These are phyloP conservation scores for Cyberlindnera saturnus DNA, from an alignment of 805 yeast genomes.

Conservation along the genomic window DNA sequence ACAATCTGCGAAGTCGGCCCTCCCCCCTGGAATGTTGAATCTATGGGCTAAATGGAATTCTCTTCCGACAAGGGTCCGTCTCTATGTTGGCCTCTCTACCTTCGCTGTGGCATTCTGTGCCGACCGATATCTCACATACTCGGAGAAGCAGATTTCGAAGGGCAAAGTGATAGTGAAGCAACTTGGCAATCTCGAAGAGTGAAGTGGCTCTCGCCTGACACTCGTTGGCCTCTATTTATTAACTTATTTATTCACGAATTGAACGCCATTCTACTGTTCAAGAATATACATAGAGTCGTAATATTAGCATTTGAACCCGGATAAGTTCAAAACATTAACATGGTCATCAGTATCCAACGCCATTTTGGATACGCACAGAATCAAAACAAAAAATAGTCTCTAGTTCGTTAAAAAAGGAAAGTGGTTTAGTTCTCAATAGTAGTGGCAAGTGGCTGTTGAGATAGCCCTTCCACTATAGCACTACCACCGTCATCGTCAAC, in stretches of 20 bases:
- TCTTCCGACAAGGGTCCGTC: slow-evolving; percentile 20
- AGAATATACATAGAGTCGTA: no score
- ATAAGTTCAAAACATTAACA: not conserved
- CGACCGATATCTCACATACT: slow-evolving; percentile 17
- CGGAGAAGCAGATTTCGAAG: slow-evolving; percentile 12
- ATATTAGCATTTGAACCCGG: no score
- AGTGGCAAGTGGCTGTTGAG: slow-evolving; percentile 9
- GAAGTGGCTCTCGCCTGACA: no score
- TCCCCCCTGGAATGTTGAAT: not conserved
- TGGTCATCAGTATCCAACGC: not conserved
- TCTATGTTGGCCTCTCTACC: slow-evolving; percentile 24
- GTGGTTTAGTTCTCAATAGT: slow-evolving; percentile 3
- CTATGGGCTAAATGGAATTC: slow-evolving; percentile 16
- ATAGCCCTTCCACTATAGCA: slow-evolving; percentile 11
- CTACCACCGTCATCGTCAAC: slow-evolving; percentile 5
- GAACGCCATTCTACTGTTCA: no score
- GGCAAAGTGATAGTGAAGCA: slow-evolving; percentile 11
- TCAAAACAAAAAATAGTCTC: not conserved
- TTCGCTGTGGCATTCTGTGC: slow-evolving; percentile 23
- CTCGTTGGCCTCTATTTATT: no score
- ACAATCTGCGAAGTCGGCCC: not conserved
- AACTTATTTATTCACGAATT: not conserved
- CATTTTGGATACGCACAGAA: not conserved
- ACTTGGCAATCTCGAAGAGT: slow-evolving; percentile 4
- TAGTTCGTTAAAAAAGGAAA: not conserved